Evolutionary conservation across 495 filamentous ascomycete genomes (phyloP), one percentile per base, ranked within the genome.

Genomic region (Penicillium dipodomyicola): DNA sequence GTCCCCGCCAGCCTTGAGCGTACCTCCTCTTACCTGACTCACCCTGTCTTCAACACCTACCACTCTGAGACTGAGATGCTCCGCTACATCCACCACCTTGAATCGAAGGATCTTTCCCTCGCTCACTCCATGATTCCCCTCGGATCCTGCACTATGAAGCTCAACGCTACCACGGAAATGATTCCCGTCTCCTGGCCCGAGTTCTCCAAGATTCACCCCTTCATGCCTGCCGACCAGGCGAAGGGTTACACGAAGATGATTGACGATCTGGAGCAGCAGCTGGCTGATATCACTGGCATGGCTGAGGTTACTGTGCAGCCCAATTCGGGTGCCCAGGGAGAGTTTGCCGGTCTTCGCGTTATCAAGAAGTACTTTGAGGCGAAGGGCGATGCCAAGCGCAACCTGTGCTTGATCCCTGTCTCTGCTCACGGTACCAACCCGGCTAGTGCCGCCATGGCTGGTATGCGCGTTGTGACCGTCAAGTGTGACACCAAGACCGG

Each of bases 91-190:
- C 84, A 91, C 61, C 91, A 96, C 71, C 81, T 98, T 9, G 89
- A 96, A 72, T 96, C 92, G 41, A 96, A 96, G 72, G 94, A 98
- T 70, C 78, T 98, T 5, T 97, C 95, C 17, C 79, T 97, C 39
- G 89, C 89, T 7, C 95, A 97, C 76, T 97, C 95, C 11, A 98
- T 98, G 94, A 98, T 98, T 60, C 92, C 94, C 7, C 84, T 98
- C n/a, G 94, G 94, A 27, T 97, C 95, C 17, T 98, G 94, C 79
- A 98, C 94, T 22, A 98, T 98, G 94, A 98, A 98, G 80, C 86
- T 98, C 42, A 98, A 98, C 67, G 91, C 89, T 54, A 95, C 93
- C 32, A 89, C 90, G 15, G 93, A 97, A 71, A 97, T 95, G 90
- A 82, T 90, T 10, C 89, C 94, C 19, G 78, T 97, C 54, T 92